Conservation (phyloP, 2,329 filamentous ascomycete species). For the Orbilia brochopaga region DNA sequence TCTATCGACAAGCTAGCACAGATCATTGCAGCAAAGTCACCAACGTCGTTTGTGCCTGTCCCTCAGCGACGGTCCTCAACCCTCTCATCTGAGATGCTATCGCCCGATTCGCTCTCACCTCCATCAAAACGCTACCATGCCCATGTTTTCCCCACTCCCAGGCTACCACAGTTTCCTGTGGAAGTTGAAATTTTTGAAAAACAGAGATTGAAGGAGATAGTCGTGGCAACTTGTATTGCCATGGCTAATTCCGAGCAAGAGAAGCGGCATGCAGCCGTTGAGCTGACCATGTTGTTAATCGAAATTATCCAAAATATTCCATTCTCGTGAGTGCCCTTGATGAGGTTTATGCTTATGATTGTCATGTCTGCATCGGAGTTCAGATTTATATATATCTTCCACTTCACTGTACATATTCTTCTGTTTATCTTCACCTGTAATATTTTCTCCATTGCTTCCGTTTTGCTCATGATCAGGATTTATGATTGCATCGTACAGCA, state of each 20-base stretch:
- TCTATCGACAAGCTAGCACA: constrained; percentile 36
- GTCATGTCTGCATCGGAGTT: too few species aligned
- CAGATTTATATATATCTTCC: too few species aligned
- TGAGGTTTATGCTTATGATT: too few species aligned
- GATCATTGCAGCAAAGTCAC: constrained; percentile 22
- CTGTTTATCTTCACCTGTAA: too few species aligned
- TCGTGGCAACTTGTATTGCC: constrained; percentile 33
- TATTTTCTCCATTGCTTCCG: too few species aligned
- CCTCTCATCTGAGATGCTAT: constrained; percentile 22
- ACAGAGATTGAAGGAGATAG: constrained; percentile 30
- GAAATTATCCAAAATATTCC: constrained; percentile 37
- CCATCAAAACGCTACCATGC: constrained; percentile 34
- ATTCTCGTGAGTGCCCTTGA: not conserved
- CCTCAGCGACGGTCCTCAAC: constrained; percentile 21
- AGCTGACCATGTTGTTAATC: constrained; percentile 10
- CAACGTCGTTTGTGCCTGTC: constrained; percentile 17
- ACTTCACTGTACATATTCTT: too few species aligned
- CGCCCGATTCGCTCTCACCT: constrained; percentile 19
- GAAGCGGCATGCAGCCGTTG: constrained; percentile 25
- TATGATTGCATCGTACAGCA: constrained; percentile 3
- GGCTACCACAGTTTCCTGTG: constrained; percentile 13
- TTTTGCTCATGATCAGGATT: not conserved
- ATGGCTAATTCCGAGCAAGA: constrained; percentile 46
- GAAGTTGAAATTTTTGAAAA: constrained; percentile 36
- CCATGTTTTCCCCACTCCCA: constrained; percentile 45